phyloP scores from a whole-genome alignment of 495 filamentous ascomycete species.

The Lophiostoma macrostomum region DNA sequence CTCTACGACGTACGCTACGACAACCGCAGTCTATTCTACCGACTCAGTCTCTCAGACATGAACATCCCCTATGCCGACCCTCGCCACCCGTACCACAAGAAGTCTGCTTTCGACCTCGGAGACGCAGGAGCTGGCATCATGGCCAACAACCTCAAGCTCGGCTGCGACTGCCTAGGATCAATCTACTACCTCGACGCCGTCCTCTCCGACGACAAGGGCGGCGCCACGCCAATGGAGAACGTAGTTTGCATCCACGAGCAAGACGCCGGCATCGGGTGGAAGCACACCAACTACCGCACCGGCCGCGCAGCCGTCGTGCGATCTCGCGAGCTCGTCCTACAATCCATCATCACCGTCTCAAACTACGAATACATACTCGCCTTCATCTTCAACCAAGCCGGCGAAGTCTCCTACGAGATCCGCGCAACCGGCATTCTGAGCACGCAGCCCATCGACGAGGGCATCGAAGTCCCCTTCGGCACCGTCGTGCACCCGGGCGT shows the following conservation, averaged over 20 bases:
- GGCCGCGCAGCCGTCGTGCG: constrained; percentile 63
- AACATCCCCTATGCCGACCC: constrained; percentile 75
- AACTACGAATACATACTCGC: constrained; percentile 73
- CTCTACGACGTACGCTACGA: constrained; percentile 70
- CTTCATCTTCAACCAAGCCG: constrained; percentile 83
- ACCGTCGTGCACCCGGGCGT: constrained; percentile 86
- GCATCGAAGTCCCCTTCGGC: constrained; percentile 67
- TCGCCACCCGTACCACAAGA: constrained; percentile 68
- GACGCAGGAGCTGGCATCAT: constrained; percentile 71
- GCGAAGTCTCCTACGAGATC: constrained; percentile 74
- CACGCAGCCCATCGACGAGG: constrained; percentile 75
- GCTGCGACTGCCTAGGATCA: constrained; percentile 56
- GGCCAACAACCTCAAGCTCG: constrained; percentile 66
- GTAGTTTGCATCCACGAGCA: constrained; percentile 78
- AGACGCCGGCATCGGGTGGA: constrained; percentile 72
- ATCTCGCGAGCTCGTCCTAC: constrained; percentile 67
- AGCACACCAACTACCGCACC: constrained; percentile 80
- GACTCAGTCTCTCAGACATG: constrained; percentile 72
- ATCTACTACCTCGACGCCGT: constrained; percentile 71
- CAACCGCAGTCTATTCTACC: constrained; percentile 62
- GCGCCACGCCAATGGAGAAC: constrained; percentile 62
- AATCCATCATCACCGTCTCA: constrained; percentile 59
- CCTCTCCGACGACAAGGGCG: constrained; percentile 55
- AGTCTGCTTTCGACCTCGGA: constrained; percentile 76
- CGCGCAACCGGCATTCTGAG: constrained; percentile 80